Evolutionary conservation across 768 basidiomycete genomes (phyloP), one percentile per base, ranked within the genome.

Genomic region (Boletus tomentosulus): DNA sequence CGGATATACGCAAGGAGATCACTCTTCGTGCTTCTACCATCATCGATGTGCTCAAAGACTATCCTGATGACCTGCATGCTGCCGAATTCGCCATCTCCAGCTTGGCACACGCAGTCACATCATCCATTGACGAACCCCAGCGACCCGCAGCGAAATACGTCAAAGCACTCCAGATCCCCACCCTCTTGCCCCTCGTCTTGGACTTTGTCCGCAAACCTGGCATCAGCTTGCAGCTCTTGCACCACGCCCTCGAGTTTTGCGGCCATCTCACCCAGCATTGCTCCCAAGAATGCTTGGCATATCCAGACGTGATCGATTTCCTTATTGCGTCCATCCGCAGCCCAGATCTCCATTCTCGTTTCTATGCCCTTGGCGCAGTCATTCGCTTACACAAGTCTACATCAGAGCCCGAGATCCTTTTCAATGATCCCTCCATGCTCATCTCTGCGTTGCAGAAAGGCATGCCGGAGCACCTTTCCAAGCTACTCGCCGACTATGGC

Each of bases 241-340:
- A 76, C 50, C 86, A 87, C 55, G 81, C 76, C 19, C 58, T 81
- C 8, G 73, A 74, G 16, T 73, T 85, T 15, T 59, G 85, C 15
- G 62, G 76, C 0, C 68, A 66, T 16, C 69, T 76, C 24, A 76
- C 78, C 0, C 62, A 77, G 16, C 73, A 82, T 54, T 79, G 74
- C 46, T 62, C 76, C n/a, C n/a, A 72, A 25, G 74, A 78, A 0
- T 80, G 75, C 65, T 69, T 76, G 51, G 69, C 70, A 0, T 73
- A 74, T 31, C 76, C 78, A 1, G 63, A 74, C 1, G 68, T 78
- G 48, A 66, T 78, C 13, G 71, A 73, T n/a, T 76, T 83, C 49
- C 71, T 87, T 15, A 77, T 84, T 19, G 79, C 83, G 0, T 77
- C 77, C 25, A 65, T 85, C 31, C 77, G 83, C 41, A 79, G 79